phyloP scores from a whole-genome alignment of 2,329 filamentous ascomycete species.

The Colletotrichum brevisporum region DNA sequence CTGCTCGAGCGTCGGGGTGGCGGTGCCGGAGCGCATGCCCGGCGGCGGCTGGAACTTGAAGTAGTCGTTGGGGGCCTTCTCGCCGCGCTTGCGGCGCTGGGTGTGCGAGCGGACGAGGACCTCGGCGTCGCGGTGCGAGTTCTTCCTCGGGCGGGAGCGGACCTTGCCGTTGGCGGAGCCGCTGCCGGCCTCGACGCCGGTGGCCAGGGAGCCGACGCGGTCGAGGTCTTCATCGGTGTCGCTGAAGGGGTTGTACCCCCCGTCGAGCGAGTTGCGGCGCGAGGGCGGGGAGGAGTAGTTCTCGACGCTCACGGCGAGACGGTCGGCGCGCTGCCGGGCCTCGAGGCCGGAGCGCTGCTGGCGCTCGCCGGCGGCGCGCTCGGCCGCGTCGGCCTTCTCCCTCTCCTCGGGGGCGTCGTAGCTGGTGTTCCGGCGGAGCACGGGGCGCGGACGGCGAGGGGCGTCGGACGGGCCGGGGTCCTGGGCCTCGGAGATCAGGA shows the following conservation, averaged over 20 bases:
- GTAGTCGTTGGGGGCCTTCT: conserved; percentile 43
- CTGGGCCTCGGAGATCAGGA: conserved; percentile 51
- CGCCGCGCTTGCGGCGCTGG: conserved; percentile 45
- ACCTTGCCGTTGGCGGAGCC: conserved; percentile 20
- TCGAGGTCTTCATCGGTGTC: conserved; percentile 30
- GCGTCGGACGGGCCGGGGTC: conserved; percentile 36
- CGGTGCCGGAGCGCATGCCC: conserved; percentile 51
- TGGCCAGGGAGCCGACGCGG: conserved; percentile 11
- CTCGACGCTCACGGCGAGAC: conserved; percentile 56
- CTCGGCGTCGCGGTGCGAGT: conserved; percentile 47
- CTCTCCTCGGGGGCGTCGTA: conserved; percentile 58
- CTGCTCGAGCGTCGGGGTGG: conserved; percentile 59
- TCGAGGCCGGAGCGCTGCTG: conserved; percentile 57
- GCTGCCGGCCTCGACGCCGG: conserved; percentile 4
- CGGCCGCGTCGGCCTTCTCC: conserved; percentile 56
- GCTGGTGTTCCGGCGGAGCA: conserved; percentile 59
- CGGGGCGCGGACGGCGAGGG: conserved; percentile 51
- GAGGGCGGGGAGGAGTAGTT: conserved; percentile 52
- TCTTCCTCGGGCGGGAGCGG: conserved; percentile 36
- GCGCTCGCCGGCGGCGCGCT: conserved; percentile 53
- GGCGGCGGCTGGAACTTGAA: conserved; percentile 47
- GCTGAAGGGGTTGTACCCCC: conserved; percentile 19
- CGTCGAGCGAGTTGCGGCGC: conserved; percentile 31
- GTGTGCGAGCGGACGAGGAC: conserved; percentile 53
- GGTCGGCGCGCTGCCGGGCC: conserved; percentile 56